Evolutionary conservation across 495 filamentous ascomycete genomes (phyloP).

Genomic region (Penicillium lividum): DNA sequence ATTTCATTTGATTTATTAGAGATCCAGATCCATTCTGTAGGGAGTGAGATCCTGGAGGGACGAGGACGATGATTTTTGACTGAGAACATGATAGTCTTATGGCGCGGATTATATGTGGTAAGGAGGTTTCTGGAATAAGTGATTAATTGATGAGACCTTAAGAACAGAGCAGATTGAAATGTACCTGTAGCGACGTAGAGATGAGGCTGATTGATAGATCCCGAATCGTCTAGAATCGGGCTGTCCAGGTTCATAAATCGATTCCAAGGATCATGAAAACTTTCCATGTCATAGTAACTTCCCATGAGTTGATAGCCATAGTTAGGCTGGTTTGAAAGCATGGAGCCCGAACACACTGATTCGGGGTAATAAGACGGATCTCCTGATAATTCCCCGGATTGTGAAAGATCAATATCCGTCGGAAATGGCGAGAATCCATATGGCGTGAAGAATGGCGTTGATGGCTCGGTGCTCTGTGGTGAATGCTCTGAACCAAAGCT

Average conservation of each 20-base stretch:
- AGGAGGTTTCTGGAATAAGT: constrained; percentile 14
- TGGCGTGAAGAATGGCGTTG: constrained; percentile 11
- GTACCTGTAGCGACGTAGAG: constrained; percentile 28
- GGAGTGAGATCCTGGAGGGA: not conserved
- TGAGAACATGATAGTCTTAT: not conserved
- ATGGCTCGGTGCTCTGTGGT: constrained; percentile 4
- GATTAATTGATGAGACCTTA: not conserved
- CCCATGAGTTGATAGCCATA: not conserved
- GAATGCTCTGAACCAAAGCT: not conserved
- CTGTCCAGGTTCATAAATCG: not conserved
- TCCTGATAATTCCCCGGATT: not conserved
- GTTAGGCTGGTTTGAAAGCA: not conserved
- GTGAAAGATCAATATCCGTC: not conserved
- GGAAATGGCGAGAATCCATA: not conserved
- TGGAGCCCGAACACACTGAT: not conserved
- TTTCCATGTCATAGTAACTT: constrained; percentile 1
- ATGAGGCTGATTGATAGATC: constrained; percentile 13
- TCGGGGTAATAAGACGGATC: not conserved
- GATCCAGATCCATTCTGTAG: not conserved
- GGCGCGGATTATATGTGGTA: constrained; percentile 23
- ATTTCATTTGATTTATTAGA: too few species aligned
- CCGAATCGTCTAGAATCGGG: not conserved
- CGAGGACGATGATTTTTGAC: constrained; percentile 3
- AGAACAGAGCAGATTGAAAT: not conserved
- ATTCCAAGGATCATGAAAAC: constrained; percentile 3